Base-by-base conservation (phyloP, 169 alveolate genomes). In the Plasmodium sp. region DNA sequence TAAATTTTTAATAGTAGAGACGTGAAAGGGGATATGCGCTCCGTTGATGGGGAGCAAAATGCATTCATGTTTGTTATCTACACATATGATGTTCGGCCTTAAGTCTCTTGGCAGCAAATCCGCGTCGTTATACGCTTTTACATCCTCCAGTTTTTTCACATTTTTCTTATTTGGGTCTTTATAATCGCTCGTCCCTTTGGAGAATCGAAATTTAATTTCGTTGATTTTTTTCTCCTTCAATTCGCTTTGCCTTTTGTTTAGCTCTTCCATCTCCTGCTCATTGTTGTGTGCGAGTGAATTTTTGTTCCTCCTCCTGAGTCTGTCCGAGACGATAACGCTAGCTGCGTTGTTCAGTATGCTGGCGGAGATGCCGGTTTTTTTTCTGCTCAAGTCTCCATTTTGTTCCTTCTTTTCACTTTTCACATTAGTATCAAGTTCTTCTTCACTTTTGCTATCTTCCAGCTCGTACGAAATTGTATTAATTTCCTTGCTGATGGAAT, bases 11-110 rank as follows among this genome's bases (percentile, higher is more conserved):
- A 99, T 97, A 10, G 98, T 95, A 83, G 98, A 95, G 14, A 98
- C 97, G 88, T 98, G 98, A 92, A 98, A 98, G 9, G 99, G 99
- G 51, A 98, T 97, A 93, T 97, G 97, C 39, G 96, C 84, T 18
- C 98, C 98, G 58, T 97, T 96, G 51, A 97, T 94, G 10, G 99
- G 99, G 34, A 98, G 94, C 93, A 98, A 95, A 14, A 98, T 96
- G 6, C 98, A 97, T 80, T 97, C 99, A 84, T 97, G 95, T 72
- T 96, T 95, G 85, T 94, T 93, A 72, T 98, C 99, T 34, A 98
- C 97, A 74, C 86, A 97, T 41, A 98, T 97, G 81, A 96, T 93
- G 72, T 98, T 97, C 51, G 98, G 96, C 62, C 94, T 96, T 45
- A 98, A 75, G 72, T 97, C 99, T 36, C 92, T 85, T 5, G 99